Evolutionary conservation across 2,329 filamentous ascomycete species (phyloP).

Genomic region (Claviceps sp.): DNA sequence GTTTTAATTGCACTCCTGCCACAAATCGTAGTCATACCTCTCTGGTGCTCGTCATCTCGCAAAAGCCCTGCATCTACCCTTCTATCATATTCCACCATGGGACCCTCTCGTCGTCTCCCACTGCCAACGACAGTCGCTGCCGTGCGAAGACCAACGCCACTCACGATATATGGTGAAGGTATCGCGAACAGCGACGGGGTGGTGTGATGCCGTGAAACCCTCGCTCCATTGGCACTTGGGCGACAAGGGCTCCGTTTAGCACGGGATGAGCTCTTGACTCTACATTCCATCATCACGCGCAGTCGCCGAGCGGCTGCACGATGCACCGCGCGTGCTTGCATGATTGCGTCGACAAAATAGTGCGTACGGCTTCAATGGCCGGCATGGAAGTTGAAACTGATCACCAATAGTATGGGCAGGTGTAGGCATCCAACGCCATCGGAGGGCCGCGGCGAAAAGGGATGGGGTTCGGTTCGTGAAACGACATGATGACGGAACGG

Average conservation of each 20-base stretch:
- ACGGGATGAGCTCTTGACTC: constrained; percentile 1
- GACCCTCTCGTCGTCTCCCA: constrained; percentile 39
- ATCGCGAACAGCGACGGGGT: neutral
- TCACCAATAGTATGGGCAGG: neutral
- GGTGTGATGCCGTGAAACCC: neutral
- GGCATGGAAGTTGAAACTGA: neutral
- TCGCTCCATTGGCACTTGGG: neutral
- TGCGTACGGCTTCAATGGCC: neutral
- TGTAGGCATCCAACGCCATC: neutral
- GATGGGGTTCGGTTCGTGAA: neutral
- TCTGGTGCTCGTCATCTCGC: constrained; percentile 80
- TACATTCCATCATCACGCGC: constrained; percentile 6
- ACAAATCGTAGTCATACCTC: constrained; percentile 39
- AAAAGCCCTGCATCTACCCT: constrained; percentile 62
- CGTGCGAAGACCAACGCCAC: constrained; percentile 7
- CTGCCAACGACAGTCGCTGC: constrained; percentile 17
- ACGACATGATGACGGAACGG: neutral
- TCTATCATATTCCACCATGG: constrained; percentile 76
- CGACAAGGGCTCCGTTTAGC: neutral
- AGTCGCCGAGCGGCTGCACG: constrained; percentile 8
- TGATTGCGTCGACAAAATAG: constrained; percentile 1
- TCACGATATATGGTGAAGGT: neutral
- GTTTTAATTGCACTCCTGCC: neutral
- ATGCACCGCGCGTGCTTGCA: constrained; percentile 9
- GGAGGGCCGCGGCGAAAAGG: neutral